Evolutionary conservation across 345 rosid species (phyloP).

Genomic region (Hibiscus trionum): DNA sequence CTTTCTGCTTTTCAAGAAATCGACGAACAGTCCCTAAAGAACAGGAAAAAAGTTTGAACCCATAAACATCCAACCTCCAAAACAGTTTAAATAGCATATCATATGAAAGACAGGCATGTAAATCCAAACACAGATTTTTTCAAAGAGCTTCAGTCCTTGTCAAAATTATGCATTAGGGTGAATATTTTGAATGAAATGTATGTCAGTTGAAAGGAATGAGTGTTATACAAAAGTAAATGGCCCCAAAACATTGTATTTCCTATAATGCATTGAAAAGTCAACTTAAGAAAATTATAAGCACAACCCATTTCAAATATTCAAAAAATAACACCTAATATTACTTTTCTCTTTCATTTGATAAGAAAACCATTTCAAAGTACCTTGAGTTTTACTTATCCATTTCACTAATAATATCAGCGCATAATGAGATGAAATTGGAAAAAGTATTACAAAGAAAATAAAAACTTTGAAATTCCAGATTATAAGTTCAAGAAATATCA

Average conservation of each 20-base stretch:
- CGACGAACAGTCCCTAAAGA: constrained; percentile 85
- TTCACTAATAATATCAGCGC: not conserved
- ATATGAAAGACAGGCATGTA: not conserved
- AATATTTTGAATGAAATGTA: not conserved
- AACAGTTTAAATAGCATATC: constrained; percentile 4
- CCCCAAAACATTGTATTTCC: not conserved
- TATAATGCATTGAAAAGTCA: not conserved
- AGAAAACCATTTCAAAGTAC: not conserved
- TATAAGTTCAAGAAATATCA: not conserved
- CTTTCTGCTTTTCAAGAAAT: constrained; percentile 87
- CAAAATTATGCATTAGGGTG: not conserved
- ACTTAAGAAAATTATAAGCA: not conserved
- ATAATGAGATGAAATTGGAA: not conserved
- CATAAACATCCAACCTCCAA: not conserved
- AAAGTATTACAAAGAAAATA: not conserved
- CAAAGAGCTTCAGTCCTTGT: not conserved
- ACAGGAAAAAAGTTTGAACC: constrained; percentile 18
- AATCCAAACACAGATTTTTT: not conserved
- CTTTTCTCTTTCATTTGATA: not conserved
- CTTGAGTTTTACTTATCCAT: not conserved
- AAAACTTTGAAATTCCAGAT: not conserved
- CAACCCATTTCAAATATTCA: not conserved
- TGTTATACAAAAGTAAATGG: not conserved
- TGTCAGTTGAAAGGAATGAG: not conserved
- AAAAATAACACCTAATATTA: not conserved